Evolutionary conservation across 352 stramenopile species (phyloP).

Genomic region (Hyaloperonospora arabidopsidis): DNA sequence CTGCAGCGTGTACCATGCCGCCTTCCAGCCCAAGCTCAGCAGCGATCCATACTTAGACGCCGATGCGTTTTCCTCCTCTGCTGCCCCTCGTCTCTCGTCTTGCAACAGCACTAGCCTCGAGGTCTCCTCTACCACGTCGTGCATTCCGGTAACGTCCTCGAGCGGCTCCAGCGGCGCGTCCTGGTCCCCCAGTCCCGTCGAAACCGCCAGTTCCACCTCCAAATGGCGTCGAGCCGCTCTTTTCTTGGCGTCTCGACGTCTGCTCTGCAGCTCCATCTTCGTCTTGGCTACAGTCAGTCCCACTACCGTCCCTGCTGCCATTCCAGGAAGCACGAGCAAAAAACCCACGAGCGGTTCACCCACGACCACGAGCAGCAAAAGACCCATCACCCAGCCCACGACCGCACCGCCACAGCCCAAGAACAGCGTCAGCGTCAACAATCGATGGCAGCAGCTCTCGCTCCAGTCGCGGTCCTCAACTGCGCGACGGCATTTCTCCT

Average conservation of each 20-base stretch:
- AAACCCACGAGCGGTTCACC: slow-evolving; percentile 55
- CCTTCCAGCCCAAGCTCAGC: slow-evolving; percentile 26
- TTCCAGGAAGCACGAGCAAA: slow-evolving; percentile 54
- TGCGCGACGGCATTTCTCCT: slow-evolving; percentile 42
- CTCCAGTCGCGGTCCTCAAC: slow-evolving; percentile 47
- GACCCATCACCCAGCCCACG: slow-evolving; percentile 40
- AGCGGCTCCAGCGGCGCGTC: slow-evolving; percentile 31
- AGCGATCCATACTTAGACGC: slow-evolving; percentile 16
- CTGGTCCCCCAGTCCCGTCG: slow-evolving; percentile 24
- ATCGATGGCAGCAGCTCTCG: slow-evolving; percentile 32
- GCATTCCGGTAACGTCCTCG: slow-evolving; percentile 24
- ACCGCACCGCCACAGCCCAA: slow-evolving; percentile 40
- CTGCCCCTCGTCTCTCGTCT: background rate
- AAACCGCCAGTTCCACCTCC: slow-evolving; percentile 53
- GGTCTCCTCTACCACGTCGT: slow-evolving; percentile 20
- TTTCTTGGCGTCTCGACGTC: slow-evolving; percentile 32
- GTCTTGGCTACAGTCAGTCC: slow-evolving; percentile 56
- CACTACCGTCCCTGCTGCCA: slow-evolving; percentile 37
- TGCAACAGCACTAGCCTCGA: too few relatives aligned
- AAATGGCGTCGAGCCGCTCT: slow-evolving; percentile 29
- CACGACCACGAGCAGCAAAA: slow-evolving; percentile 45
- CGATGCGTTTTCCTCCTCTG: slow-evolving; percentile 5
- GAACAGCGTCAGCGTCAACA: slow-evolving; percentile 53
- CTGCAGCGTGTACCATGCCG: slow-evolving; percentile 40
- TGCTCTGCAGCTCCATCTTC: slow-evolving; percentile 47